Evolutionary conservation across 2,329 filamentous ascomycete species (phyloP).

Genomic region (Paramyrothecium sp.): DNA sequence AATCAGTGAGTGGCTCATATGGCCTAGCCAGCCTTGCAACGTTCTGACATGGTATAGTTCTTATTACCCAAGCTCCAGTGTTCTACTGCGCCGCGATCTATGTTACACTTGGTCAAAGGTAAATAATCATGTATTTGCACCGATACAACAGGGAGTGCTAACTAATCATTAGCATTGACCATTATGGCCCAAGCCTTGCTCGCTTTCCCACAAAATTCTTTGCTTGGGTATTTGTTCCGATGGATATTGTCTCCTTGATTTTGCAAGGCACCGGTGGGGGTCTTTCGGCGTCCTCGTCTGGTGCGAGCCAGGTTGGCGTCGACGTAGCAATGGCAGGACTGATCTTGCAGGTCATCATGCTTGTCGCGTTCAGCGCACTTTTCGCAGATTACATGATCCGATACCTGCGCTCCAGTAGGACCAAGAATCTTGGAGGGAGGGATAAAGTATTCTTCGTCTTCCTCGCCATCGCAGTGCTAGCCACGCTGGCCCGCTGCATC

Average conservation of each 20-base stretch:
- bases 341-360: slow-evolving; percentile 45
- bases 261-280: slow-evolving; percentile 51
- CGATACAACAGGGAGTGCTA: accelerated
- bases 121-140: not conserved
- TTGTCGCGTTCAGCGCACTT: slow-evolving; percentile 40
- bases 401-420: slow-evolving; percentile 11
- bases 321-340: slow-evolving; percentile 49
- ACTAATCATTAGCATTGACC: slow-evolving; percentile 24
- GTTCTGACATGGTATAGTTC: not conserved
- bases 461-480: slow-evolving; percentile 46
- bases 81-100: slow-evolving; percentile 35
- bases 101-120: slow-evolving; percentile 16
- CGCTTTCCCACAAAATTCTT: slow-evolving; percentile 31
- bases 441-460: slow-evolving; percentile 29
- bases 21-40: not conserved
- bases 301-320: slow-evolving; percentile 39
- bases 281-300: slow-evolving; percentile 30
- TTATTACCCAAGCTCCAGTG: slow-evolving; percentile 42
- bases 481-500: slow-evolving; percentile 53
- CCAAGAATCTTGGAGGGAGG: not conserved
- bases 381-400: slow-evolving; percentile 38
- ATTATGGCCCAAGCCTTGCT: slow-evolving; percentile 24
- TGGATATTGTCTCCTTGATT: slow-evolving; percentile 48
- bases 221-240: slow-evolving; percentile 40
- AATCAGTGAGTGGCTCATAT: slow-evolving; percentile 31